These are phyloP conservation scores for Hyaloperonospora brassicae DNA, from an alignment of 352 stramenopile genomes.

Conservation along the genomic window DNA sequence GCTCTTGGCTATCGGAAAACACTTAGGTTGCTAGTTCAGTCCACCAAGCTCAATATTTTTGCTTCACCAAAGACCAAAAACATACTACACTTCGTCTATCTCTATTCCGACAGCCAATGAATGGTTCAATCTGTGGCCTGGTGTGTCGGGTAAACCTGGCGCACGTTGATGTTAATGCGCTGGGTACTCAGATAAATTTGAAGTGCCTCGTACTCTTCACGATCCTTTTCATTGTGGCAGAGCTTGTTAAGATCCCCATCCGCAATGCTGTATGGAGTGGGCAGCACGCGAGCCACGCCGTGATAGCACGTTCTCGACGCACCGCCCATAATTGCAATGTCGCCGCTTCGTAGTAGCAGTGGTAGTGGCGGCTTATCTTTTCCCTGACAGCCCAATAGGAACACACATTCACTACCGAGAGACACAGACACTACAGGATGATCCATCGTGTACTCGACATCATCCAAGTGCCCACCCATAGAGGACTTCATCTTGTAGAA, in stretches of 20 bases:
- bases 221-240: constrained; percentile 1
- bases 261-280: constrained; percentile 32
- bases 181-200: constrained; percentile 44
- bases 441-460: constrained; percentile 80
- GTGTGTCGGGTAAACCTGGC: constrained; percentile 54
- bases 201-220: constrained; percentile 36
- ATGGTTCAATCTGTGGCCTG: neutral
- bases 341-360: constrained; percentile 58
- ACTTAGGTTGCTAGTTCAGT: too few relatives aligned
- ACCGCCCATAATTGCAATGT: constrained; percentile 56
- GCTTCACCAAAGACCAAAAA: too few relatives aligned
- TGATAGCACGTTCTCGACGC: constrained; percentile 66
- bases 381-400: constrained; percentile 59
- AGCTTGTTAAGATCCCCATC: constrained; percentile 24
- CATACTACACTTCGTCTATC: too few relatives aligned
- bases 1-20: too few relatives aligned
- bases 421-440: constrained; percentile 75
- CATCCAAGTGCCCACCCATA: constrained; percentile 78
- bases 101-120: too few relatives aligned
- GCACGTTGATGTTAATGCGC: constrained; percentile 79
- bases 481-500: constrained; percentile 73
- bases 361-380: constrained; percentile 58
- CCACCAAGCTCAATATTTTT: too few relatives aligned
- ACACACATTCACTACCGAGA: constrained; percentile 60
- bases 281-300: constrained; percentile 52